Base-by-base conservation (phyloP, 306 rosid species). In the Quercus gilva region DNA sequence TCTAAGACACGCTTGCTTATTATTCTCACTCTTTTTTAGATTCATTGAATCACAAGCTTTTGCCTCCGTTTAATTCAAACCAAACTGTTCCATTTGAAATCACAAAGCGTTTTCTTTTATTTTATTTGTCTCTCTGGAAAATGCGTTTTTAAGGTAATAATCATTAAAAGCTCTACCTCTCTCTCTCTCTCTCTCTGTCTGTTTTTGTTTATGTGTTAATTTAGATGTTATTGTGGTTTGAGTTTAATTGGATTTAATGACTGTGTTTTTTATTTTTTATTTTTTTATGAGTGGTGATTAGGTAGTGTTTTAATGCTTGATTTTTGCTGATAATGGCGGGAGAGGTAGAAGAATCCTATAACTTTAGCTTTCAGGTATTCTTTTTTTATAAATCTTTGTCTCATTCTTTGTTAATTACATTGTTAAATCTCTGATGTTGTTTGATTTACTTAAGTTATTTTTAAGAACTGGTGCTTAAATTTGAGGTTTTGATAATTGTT, bases 321-420 rank as follows among this genome's bases (percentile, higher is more conserved):
- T 81, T 75, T 68, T 77, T 71, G 84, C 79, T 55, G 69, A 76
- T 68, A 64, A 92, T 92, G 97, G 95, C 90, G 74, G 94, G 88
- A 81, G 92, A 86, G 78, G 74, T 84, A 74, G 88, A 85, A 81
- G 91, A 89, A 35, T 80, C 96, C 19, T 81, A 85, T 75, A 79
- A 77, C 84, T 77, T 85, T 71, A 71, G 88, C 79, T 84, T 86
- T 75, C 91, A 84, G 97, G 96, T 91, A 68, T 73, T 83, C 13
- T 21, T 76, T 70, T 56, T 68, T 73, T 65, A 52, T 78, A 17
- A 52, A 13, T 56, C 1, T 72, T 10, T 19, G 15, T 67, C 0
- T 78, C 12, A 37, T 17, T 56, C 2, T 63, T 6, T n/a, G 15
- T 67, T 6, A 8, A 17, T 67, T 35, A 3, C 49, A 18, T 68